Conservation (phyloP, 2,329 filamentous ascomycete genomes). For the Thelonectria blattea region DNA sequence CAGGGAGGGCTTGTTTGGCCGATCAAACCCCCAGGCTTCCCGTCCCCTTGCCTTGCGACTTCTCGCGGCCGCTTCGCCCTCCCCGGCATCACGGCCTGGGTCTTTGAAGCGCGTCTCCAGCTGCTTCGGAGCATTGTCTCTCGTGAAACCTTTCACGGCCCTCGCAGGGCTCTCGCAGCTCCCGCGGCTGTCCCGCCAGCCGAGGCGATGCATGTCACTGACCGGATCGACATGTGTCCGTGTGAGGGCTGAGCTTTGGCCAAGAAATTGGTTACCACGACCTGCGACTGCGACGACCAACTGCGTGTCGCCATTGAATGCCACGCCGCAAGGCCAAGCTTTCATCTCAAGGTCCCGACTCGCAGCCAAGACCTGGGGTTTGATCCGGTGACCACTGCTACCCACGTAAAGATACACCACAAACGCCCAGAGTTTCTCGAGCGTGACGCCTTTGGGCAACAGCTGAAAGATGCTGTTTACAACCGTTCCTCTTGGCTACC, state of each 20-base stretch:
- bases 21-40: slow-evolving; percentile 25
- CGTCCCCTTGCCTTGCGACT: background rate
- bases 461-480: background rate
- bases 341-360: slow-evolving; percentile 24
- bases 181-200: slow-evolving; percentile 20
- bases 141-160: slow-evolving; percentile 8
- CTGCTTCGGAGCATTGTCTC: slow-evolving; percentile 4
- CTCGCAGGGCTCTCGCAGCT: slow-evolving; percentile 4
- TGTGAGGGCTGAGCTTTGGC: background rate
- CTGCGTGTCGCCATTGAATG: slow-evolving; percentile 2
- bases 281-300: background rate
- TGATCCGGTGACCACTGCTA: slow-evolving; percentile 27
- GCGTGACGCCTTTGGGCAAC: background rate
- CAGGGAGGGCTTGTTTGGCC: slow-evolving; percentile 26
- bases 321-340: slow-evolving; percentile 34
- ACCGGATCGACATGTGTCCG: slow-evolving; percentile 28
- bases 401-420: background rate
- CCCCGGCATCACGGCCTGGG: background rate
- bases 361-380: slow-evolving; percentile 31
- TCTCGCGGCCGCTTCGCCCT: slow-evolving; percentile 1
- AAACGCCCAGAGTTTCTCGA: too few relatives aligned
- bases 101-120: background rate
- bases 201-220: slow-evolving; percentile 28
- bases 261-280: background rate
- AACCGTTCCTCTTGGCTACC: background rate